A percentile compares a stretch with the other conserved stretches of the same genome.
These are phyloP conservation scores for Fusarium algeriense DNA, from an alignment of 2,329 filamentous ascomycete genomes.

Conservation along the genomic window DNA sequence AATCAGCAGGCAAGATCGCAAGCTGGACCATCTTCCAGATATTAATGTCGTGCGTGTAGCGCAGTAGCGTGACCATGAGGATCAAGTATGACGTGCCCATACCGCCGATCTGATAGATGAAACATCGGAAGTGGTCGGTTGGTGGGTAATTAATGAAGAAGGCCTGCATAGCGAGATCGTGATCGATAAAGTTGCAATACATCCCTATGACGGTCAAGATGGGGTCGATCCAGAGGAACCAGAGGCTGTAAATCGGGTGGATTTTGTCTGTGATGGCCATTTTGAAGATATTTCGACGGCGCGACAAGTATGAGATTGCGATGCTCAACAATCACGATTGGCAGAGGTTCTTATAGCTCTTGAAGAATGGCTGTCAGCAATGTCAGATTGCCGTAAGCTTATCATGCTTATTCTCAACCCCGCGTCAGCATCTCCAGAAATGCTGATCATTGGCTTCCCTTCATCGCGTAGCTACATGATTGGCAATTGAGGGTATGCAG, in stretches of 20 bases:
- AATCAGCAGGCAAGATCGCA: conserved; percentile 36
- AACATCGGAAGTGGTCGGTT: conserved; percentile 26
- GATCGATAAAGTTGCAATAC: conserved; percentile 36
- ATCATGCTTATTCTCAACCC: conserved; percentile 1
- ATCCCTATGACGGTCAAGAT: conserved; percentile 34
- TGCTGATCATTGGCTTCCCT: not conserved
- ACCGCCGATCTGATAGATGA: conserved; percentile 44
- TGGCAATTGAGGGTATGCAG: not conserved
- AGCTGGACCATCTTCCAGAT: conserved; percentile 41
- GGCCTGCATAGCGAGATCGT: conserved; percentile 25
- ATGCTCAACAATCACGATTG: not conserved
- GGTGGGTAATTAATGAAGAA: conserved; percentile 22
- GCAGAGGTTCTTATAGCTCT: not conserved
- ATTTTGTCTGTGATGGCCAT: conserved; percentile 29
- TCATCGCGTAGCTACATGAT: too few relatives aligned
- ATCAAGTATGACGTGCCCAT: conserved; percentile 36
- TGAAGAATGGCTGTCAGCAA: conserved; percentile 1
- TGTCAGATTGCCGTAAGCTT: conserved; percentile 4
- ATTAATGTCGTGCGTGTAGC: conserved; percentile 40
- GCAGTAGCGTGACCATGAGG: conserved; percentile 18
- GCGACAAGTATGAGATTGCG: not conserved
- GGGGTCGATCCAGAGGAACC: conserved; percentile 45
- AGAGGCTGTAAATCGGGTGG: conserved; percentile 34
- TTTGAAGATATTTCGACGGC: fast-evolving
- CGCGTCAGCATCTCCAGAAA: not conserved